Conservation (phyloP, 106 monocot species). For the Cymbidium sinense region DNA sequence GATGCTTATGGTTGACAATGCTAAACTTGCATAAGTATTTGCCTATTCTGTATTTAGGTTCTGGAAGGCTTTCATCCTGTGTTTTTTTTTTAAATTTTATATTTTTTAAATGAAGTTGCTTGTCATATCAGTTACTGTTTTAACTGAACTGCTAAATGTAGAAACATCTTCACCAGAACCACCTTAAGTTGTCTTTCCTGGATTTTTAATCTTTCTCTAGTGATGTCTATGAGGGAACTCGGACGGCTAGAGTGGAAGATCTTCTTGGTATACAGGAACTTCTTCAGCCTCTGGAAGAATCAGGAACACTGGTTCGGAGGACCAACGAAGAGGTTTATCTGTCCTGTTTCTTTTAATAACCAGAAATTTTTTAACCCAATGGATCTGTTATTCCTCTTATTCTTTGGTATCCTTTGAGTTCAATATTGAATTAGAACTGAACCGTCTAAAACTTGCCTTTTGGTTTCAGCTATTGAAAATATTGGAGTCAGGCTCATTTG, state of each 20-base stretch:
- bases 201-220: neutral
- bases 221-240: conserved; percentile 31
- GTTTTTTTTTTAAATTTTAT: no score
- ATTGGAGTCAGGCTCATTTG: conserved; percentile 39
- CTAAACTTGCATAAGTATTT: no score
- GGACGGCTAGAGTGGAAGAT: conserved; percentile 24
- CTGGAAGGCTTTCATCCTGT: no score
- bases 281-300: conserved; percentile 22
- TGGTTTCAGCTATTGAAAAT: conserved; percentile 52
- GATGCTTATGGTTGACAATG: no score
- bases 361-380: neutral
- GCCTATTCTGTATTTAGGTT: no score
- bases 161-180: neutral
- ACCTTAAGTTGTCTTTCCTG: neutral
- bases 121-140: neutral
- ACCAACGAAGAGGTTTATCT: conserved; percentile 22
- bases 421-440: neutral
- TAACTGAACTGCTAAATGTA: neutral
- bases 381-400: conserved; percentile 2
- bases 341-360: neutral
- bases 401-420: neutral
- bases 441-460: neutral
- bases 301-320: conserved; percentile 18
- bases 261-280: conserved; percentile 24
- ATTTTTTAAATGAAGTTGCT: neutral